Percentiles rank a stretch among this genome's conserved stretches.
phyloP scores from a whole-genome alignment of 2,329 filamentous ascomycete genomes.

The Seiridium unicorne region DNA sequence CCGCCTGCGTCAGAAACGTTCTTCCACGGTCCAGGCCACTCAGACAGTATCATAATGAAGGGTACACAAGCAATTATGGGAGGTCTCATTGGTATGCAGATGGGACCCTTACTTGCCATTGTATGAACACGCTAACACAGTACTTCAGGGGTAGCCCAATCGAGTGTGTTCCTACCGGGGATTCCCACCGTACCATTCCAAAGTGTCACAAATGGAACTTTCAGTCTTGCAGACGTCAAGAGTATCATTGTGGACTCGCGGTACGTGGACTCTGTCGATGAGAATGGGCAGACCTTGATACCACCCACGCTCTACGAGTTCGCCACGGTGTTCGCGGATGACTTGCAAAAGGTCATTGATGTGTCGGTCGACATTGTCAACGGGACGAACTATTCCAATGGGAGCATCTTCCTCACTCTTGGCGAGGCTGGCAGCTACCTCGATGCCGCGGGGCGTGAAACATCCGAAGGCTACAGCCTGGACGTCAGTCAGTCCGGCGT shows the following conservation, averaged over 20 bases:
- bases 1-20: background rate
- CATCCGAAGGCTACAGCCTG: constrained; percentile 49
- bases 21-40: background rate
- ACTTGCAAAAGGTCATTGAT: constrained; percentile 27
- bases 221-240: constrained; percentile 23
- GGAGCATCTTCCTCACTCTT: constrained; percentile 45
- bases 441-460: constrained; percentile 43
- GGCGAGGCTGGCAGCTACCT: constrained; percentile 36
- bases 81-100: background rate
- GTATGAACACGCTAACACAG: background rate
- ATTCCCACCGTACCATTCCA: constrained; percentile 35
- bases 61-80: background rate
- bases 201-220: constrained; percentile 19
- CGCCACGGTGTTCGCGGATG: constrained; percentile 40
- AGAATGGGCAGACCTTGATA: constrained; percentile 46
- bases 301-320: constrained; percentile 49
- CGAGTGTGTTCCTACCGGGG: constrained; percentile 15
- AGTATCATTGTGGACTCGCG: constrained; percentile 42
- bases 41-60: background rate
- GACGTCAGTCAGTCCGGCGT: constrained; percentile 37
- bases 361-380: constrained; percentile 26
- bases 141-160: background rate
- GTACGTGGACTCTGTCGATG: constrained; percentile 39
- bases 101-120: background rate
- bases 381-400: constrained; percentile 14